Percentiles rank a stretch among this genome's conserved stretches.
Evolutionary conservation across 805 yeast species (phyloP).

Genomic region (Kluyveromyces siamensis): DNA sequence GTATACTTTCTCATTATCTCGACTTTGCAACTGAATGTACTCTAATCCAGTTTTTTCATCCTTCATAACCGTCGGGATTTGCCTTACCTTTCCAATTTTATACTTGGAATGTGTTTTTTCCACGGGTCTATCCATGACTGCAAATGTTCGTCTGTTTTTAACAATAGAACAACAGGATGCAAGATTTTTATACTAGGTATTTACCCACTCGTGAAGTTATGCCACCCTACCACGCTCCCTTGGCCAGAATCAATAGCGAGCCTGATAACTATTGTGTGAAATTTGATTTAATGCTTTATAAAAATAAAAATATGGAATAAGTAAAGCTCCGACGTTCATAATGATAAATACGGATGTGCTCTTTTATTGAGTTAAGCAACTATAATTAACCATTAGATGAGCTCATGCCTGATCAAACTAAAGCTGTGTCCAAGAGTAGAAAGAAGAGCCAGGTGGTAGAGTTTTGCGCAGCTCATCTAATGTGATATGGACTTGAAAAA

Average conservation of each 20-base stretch:
- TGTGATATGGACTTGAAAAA: conserved; percentile 43
- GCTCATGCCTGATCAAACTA: conserved; percentile 4
- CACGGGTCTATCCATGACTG: not conserved
- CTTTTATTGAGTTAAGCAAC: not conserved
- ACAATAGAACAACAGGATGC: not conserved
- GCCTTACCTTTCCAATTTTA: conserved; percentile 28
- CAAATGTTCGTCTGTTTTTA: not conserved
- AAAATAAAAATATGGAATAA: too few species aligned
- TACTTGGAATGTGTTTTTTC: conserved; percentile 18
- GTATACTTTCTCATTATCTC: conserved; percentile 21
- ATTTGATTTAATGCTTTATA: not conserved
- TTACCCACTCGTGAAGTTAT: not conserved
- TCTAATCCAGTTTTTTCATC: conserved; percentile 21
- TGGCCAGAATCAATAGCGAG: too few species aligned
- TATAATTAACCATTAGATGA: not conserved
- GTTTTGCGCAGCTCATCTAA: conserved; percentile 39
- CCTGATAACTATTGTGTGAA: too few species aligned
- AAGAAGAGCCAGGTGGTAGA: conserved; percentile 23
- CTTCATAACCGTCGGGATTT: conserved; percentile 22
- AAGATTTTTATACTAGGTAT: not conserved
- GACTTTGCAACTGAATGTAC: conserved; percentile 18
- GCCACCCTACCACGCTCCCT: too few species aligned
- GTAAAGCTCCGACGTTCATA: not conserved
- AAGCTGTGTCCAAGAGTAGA: conserved; percentile 27
- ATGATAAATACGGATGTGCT: not conserved